These are phyloP conservation scores for Fraxinus nigra DNA, from an alignment of 305 asterid species.

Conservation along the genomic window DNA sequence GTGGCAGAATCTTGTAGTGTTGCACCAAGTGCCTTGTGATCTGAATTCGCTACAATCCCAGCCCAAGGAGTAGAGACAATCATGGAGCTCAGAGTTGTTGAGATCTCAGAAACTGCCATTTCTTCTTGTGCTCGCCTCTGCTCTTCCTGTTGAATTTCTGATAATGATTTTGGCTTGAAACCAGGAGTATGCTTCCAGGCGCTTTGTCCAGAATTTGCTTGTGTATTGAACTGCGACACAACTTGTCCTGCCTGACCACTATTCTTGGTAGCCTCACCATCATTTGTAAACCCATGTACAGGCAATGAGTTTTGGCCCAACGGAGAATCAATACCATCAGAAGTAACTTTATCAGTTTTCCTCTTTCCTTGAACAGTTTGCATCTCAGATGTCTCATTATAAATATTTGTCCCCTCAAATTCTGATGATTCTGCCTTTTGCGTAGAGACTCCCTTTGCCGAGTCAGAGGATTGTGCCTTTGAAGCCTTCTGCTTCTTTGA, in stretches of 20 bases:
- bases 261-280: constrained; percentile 24
- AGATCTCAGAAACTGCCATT: constrained; percentile 39
- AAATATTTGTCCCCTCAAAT: constrained; percentile 27
- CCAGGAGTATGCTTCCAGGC: constrained; percentile 94
- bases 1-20: constrained; percentile 32
- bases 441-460: constrained; percentile 29
- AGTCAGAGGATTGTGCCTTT: constrained; percentile 40
- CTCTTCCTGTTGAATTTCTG: constrained; percentile 85
- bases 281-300: constrained; percentile 14
- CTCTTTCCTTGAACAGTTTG: constrained; percentile 29
- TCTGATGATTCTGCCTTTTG: constrained; percentile 41
- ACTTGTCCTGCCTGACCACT: constrained; percentile 32
- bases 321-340: constrained; percentile 22
- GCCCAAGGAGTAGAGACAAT: constrained; percentile 55
- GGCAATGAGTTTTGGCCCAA: constrained; percentile 25
- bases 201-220: constrained; percentile 41
- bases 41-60: constrained; percentile 48
- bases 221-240: constrained; percentile 30
- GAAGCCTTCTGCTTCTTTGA: constrained; percentile 68
- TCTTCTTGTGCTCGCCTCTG: constrained; percentile 62
- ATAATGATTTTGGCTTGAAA: constrained; percentile 67
- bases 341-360: constrained; percentile 26
- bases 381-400: constrained; percentile 30
- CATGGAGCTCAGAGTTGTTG: constrained; percentile 43
- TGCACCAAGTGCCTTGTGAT: constrained; percentile 42